A percentile compares a stretch with the other conserved stretches of the same genome.
Conservation (phyloP, 2,329 filamentous ascomycete species). For the Sporothrix sp. region DNA sequence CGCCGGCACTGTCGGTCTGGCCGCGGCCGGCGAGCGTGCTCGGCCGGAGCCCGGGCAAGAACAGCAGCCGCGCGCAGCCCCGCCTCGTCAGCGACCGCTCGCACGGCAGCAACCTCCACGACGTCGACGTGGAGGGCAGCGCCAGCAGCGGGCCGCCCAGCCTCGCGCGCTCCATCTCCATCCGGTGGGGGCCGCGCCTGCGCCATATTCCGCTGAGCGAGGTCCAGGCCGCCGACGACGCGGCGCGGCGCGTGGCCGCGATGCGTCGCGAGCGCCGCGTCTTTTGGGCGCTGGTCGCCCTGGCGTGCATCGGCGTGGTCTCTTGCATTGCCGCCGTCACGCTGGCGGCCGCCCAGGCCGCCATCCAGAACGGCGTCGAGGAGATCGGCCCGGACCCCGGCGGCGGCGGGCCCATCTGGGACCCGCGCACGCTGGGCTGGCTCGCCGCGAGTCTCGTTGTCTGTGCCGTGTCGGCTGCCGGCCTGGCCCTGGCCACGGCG, state of each 20-base stretch:
- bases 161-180: slow-evolving; percentile 9
- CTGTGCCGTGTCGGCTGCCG: not conserved
- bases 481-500: slow-evolving; percentile 2
- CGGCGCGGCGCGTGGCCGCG: not conserved
- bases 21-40: not conserved
- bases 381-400: not conserved
- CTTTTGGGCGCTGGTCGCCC: slow-evolving; percentile 9
- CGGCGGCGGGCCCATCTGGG: slow-evolving; percentile 4
- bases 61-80: too few species aligned
- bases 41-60: not conserved
- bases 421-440: slow-evolving; percentile 11
- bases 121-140: not conserved
- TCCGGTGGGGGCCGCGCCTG: slow-evolving; percentile 11
- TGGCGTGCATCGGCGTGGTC: slow-evolving; percentile 1
- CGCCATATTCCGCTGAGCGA: slow-evolving; percentile 10
- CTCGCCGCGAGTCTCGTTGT: slow-evolving; percentile 10
- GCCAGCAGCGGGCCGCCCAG: slow-evolving; percentile 2
- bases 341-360: slow-evolving; percentile 8
- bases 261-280: slow-evolving; percentile 10
- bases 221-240: slow-evolving; percentile 13
- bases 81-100: too few species aligned
- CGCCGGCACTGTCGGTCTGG: slow-evolving; percentile 5
- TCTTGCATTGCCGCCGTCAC: slow-evolving; percentile 14
- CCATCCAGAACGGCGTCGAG: slow-evolving; percentile 2
- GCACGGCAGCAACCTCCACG: too few species aligned